Evolutionary conservation across 2,329 filamentous ascomycete species (phyloP).

Genomic region (Penicillium frequentans): DNA sequence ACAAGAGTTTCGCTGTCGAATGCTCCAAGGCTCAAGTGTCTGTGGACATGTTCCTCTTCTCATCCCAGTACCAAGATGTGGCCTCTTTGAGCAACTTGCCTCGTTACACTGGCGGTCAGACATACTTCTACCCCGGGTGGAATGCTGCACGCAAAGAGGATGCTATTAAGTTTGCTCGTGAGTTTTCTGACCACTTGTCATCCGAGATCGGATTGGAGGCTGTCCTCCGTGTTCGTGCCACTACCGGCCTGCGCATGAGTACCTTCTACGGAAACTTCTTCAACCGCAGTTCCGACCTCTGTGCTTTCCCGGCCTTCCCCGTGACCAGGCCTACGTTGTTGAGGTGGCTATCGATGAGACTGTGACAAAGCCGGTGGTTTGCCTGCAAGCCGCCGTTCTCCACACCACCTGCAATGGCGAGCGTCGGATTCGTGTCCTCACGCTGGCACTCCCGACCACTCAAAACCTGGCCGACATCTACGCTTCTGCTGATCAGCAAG

Average conservation of each 20-base stretch:
- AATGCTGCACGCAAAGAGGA: conserved; percentile 92
- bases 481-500: conserved; percentile 90
- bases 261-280: conserved; percentile 99
- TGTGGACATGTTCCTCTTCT: conserved; percentile 97
- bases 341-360: conserved; percentile 98
- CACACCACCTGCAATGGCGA: conserved; percentile 98
- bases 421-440: conserved; percentile 90
- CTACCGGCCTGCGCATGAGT: conserved; percentile 91
- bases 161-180: conserved; percentile 94
- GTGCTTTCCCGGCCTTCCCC: conserved; percentile 95
- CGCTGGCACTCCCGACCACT: conserved; percentile 87
- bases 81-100: conserved; percentile 94
- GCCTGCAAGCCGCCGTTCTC: conserved; percentile 88
- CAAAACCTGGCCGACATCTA: conserved; percentile 88
- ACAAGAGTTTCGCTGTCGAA: conserved; percentile 98
- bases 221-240: conserved; percentile 90
- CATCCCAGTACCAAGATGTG: conserved; percentile 94
- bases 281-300: conserved; percentile 95
- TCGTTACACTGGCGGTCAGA: conserved; percentile 57
- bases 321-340: conserved; percentile 96
- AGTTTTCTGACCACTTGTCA: conserved; percentile 96
- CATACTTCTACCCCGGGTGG: conserved; percentile 82
- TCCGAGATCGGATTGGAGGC: conserved; percentile 95
- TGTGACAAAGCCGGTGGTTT: conserved; percentile 86
- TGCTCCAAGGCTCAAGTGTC: conserved; percentile 99